phyloP scores from a whole-genome alignment of 1,284 basidiomycete species.

The Phlebopus sp. region DNA sequence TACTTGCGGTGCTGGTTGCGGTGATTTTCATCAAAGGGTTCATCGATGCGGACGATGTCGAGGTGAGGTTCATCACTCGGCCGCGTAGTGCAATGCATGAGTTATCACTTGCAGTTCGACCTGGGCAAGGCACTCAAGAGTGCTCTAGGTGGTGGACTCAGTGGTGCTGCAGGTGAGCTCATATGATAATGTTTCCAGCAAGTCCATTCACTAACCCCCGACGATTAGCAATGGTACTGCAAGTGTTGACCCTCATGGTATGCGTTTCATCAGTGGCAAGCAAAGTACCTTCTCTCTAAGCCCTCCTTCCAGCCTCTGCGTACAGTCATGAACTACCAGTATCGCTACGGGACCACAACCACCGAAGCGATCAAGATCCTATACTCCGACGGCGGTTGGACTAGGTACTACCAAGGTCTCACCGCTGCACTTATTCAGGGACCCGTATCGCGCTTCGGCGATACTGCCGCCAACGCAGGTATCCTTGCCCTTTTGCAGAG shows the following conservation, averaged over 20 bases:
- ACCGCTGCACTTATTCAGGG: slow-evolving; percentile 80
- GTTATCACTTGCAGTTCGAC: slow-evolving; percentile 61
- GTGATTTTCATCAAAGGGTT: slow-evolving; percentile 65
- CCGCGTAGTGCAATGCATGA: neutral
- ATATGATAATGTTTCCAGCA: neutral
- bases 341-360: slow-evolving; percentile 77
- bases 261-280: slow-evolving; percentile 9
- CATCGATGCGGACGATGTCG: slow-evolving; percentile 62
- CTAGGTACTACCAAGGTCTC: slow-evolving; percentile 82
- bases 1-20: slow-evolving; percentile 38
- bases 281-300: slow-evolving; percentile 4
- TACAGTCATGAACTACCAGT: slow-evolving; percentile 92
- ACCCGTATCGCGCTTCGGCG: slow-evolving; percentile 77
- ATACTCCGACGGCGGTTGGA: slow-evolving; percentile 75
- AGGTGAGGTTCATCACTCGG: slow-evolving; percentile 43
- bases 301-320: slow-evolving; percentile 58
- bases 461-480: slow-evolving; percentile 84
- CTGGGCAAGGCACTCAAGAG: slow-evolving; percentile 67
- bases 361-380: slow-evolving; percentile 64
- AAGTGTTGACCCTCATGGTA: slow-evolving; percentile 84
- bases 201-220: neutral
- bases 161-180: slow-evolving; percentile 71
- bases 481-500: slow-evolving; percentile 73
- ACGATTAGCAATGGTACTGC: slow-evolving; percentile 76
- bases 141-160: slow-evolving; percentile 82